Evolutionary conservation across 2,329 filamentous ascomycete genomes (phyloP), one percentile per base, ranked within the genome.

Genomic region (Proliferodiscus dingleyae): DNA sequence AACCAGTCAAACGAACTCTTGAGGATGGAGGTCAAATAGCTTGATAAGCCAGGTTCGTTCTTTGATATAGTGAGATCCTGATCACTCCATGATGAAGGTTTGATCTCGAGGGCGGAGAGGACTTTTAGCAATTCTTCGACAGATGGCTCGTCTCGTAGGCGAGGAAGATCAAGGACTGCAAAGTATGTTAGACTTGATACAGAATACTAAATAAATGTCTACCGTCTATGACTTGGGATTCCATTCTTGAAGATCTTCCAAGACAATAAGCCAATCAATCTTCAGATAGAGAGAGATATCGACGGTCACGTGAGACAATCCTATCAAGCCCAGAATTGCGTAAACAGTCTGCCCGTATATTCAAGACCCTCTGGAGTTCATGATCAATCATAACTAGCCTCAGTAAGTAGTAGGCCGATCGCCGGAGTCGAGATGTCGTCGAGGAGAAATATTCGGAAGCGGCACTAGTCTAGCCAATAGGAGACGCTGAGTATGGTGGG

Each of bases 141-240:
- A 15, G 80, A 71, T 6, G 90, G 89, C 61, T 80, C 83, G 58
- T 85, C 78, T 75, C 89, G 89, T 50, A 91, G 75, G 59, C 90
- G 86, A n/a, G 89, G 88, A 19, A 95, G 78, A 61, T 93, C 86
- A 49, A 84, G 70, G 47, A 81, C 81, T 83, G 59, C 16, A 16
- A 4, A 10, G 16, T 10, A 23, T 36, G 37, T 23, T 7, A 39
- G 19, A 33, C 26, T 18, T 6, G 15, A 15, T 24, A 16, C 10
- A 34, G 16, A 2, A 2, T 34, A 9, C 18, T 10, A 16, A 10
- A 34, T 34, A 10, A 18, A 19, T 4, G 19, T 1, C 19, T 19
- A 34, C 32, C 5, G 16, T 34, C 19, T 5, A 34, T 34, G 18
- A n/a, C 19, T 34, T 34, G 32, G 11, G 32, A 34, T 4, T 16